Percentiles rank a stretch among this genome's conserved stretches.
phyloP scores from a whole-genome alignment of 1,284 basidiomycete species.

The Amylostereum areolatum region DNA sequence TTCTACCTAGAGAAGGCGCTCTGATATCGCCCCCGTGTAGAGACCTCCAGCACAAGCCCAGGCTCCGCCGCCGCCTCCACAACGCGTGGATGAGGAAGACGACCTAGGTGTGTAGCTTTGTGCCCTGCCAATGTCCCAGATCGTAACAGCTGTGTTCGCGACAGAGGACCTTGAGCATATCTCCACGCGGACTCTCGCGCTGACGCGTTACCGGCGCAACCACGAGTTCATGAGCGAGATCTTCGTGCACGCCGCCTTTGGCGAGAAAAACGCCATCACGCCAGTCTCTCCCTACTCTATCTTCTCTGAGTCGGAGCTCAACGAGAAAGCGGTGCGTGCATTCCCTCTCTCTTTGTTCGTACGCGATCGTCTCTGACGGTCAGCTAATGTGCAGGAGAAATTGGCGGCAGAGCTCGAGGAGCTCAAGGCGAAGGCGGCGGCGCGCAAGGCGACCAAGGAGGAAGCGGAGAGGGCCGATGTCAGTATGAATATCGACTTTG shows the following conservation, averaged over 20 bases:
- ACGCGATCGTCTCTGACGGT: constrained; percentile 1
- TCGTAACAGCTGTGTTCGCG: background rate
- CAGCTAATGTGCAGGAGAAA: constrained; percentile 7
- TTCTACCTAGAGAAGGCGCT: constrained; percentile 18
- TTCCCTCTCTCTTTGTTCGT: background rate
- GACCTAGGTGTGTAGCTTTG: constrained; percentile 47
- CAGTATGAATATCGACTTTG: constrained; percentile 6
- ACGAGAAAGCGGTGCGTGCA: constrained; percentile 32
- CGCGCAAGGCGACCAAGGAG: constrained; percentile 8
- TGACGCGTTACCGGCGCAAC: constrained; percentile 69
- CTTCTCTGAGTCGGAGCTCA: constrained; percentile 54
- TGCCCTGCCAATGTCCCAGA: background rate
- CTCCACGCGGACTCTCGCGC: constrained; percentile 63
- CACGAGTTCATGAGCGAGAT: constrained; percentile 80
- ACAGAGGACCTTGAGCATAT: constrained; percentile 67
- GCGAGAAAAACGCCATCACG: constrained; percentile 40
- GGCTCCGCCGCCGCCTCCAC: constrained; percentile 25
- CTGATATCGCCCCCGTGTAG: constrained; percentile 14
- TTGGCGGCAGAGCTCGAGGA: constrained; percentile 16
- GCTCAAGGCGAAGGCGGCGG: constrained; percentile 13
- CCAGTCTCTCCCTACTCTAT: constrained; percentile 46
- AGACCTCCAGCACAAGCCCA: constrained; percentile 7
- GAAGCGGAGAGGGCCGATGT: constrained; percentile 5
- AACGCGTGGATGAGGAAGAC: constrained; percentile 57
- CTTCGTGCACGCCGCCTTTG: constrained; percentile 64